These are phyloP conservation scores for Hyphopichia burtonii DNA, from an alignment of 1,139 yeast genomes.

Conservation along the genomic window DNA sequence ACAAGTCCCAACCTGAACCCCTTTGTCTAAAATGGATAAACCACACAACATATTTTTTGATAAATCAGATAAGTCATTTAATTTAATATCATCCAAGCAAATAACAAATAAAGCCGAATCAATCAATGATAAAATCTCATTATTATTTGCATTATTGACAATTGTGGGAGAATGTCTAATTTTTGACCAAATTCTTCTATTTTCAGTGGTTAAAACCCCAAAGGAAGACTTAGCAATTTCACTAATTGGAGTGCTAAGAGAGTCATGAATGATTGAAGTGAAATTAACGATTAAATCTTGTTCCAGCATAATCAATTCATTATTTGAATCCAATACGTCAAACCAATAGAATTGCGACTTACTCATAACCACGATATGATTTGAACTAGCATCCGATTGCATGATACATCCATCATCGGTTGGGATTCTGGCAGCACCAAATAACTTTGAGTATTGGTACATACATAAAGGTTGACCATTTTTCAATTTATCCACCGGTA, in stretches of 20 bases:
- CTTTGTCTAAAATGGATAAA: slow-evolving; percentile 71
- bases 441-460: slow-evolving; percentile 84
- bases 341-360: slow-evolving; percentile 93
- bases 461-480: slow-evolving; percentile 73
- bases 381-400: slow-evolving; percentile 74
- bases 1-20: slow-evolving; percentile 90
- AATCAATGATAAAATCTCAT: slow-evolving; percentile 68
- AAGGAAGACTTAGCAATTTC: slow-evolving; percentile 81
- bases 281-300: slow-evolving; percentile 74
- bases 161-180: slow-evolving; percentile 55
- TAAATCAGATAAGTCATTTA: slow-evolving; percentile 64
- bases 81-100: slow-evolving; percentile 75
- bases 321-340: slow-evolving; percentile 74
- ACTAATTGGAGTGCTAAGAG: slow-evolving; percentile 54
- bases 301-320: slow-evolving; percentile 69
- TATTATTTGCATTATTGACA: slow-evolving; percentile 47
- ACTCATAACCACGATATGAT: slow-evolving; percentile 80
- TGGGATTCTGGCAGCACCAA: slow-evolving; percentile 86
- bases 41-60: slow-evolving; percentile 88
- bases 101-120: slow-evolving; percentile 81
- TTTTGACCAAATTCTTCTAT: slow-evolving; percentile 80
- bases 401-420: slow-evolving; percentile 75
- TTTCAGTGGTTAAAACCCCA: slow-evolving; percentile 88
- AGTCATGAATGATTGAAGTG: slow-evolving; percentile 73
- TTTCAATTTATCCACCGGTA: slow-evolving; percentile 69